Evolutionary conservation across 2,329 filamentous ascomycete genomes (phyloP).

Genomic region (Beauveria rudraprayagi): DNA sequence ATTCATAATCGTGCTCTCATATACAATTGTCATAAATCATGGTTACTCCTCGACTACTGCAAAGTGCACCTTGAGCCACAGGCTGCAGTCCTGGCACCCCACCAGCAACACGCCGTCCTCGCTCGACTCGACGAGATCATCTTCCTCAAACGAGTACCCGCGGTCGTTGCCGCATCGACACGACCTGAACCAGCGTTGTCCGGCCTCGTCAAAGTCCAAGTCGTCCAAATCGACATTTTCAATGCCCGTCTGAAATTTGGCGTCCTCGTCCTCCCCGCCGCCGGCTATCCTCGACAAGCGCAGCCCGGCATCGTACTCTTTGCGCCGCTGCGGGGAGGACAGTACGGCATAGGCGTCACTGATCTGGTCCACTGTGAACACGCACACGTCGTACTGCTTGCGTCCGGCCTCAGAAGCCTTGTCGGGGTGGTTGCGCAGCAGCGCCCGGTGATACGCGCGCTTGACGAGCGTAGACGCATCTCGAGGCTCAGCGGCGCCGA

Average conservation of each 20-base stretch:
- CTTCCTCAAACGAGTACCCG: slow-evolving; percentile 51
- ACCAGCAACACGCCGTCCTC: slow-evolving; percentile 55
- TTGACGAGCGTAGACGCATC: slow-evolving; percentile 45
- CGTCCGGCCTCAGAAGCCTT: slow-evolving; percentile 29
- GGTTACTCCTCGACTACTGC: slow-evolving; percentile 38
- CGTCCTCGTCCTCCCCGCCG: slow-evolving; percentile 16
- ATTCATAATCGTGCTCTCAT: not conserved
- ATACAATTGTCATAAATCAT: slow-evolving; percentile 12
- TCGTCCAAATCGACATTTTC: slow-evolving; percentile 61
- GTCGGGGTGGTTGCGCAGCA: slow-evolving; percentile 60
- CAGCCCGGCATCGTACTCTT: slow-evolving; percentile 46
- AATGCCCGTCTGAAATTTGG: slow-evolving; percentile 47
- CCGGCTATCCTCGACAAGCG: slow-evolving; percentile 23
- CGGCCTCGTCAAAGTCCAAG: slow-evolving; percentile 42
- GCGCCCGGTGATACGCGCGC: slow-evolving; percentile 55
- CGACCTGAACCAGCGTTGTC: slow-evolving; percentile 43
- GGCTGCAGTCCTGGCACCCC: slow-evolving; percentile 57
- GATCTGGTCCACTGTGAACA: slow-evolving; percentile 56
- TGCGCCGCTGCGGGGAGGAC: slow-evolving; percentile 39
- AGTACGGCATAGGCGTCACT: slow-evolving; percentile 50
- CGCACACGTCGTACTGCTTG: not conserved
- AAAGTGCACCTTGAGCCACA: slow-evolving; percentile 59
- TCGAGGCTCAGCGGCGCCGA: slow-evolving; percentile 29
- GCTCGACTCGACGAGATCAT: slow-evolving; percentile 50
- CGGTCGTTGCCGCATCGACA: slow-evolving; percentile 58